Percentiles rank a stretch among this genome's conserved stretches.
These are phyloP conservation scores for Solanum lycopersicoides DNA, from an alignment of 257 asterid genomes.

Conservation along the genomic window DNA sequence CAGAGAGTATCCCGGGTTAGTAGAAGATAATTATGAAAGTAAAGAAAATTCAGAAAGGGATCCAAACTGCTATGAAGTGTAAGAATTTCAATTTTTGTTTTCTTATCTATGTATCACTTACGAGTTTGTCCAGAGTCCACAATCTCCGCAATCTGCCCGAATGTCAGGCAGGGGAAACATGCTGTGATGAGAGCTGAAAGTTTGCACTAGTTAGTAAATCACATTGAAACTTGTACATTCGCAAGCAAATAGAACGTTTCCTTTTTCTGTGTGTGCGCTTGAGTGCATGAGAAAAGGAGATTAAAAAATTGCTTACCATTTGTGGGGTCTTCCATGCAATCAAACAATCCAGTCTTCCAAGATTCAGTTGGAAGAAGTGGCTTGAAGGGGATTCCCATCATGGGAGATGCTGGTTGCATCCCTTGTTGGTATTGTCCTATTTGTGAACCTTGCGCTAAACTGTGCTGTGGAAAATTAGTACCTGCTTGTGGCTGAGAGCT, in stretches of 20 bases:
- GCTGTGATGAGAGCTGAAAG: constrained; percentile 23
- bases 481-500: not conserved
- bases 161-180: constrained; percentile 37
- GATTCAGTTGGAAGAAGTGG: not conserved
- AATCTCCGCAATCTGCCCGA: constrained; percentile 59
- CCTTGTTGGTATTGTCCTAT: not conserved
- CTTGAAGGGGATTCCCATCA: not conserved
- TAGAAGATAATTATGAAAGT: not conserved
- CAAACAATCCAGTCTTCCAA: constrained; percentile 44
- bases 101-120: constrained; percentile 8
- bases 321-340: constrained; percentile 42
- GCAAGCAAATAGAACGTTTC: not conserved
- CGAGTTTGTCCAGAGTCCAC: constrained; percentile 42
- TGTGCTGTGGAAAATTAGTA: not conserved
- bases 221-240: not conserved
- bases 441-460: not conserved
- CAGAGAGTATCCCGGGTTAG: not conserved
- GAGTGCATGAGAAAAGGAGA: not conserved
- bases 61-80: not conserved
- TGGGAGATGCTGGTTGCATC: not conserved
- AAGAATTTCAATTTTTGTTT: not conserved
- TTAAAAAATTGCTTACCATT: constrained; percentile 21
- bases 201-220: not conserved
- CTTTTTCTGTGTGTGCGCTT: not conserved
- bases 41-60: not conserved